phyloP scores from a whole-genome alignment of 352 stramenopile species.

The Peronospora farinosa region DNA sequence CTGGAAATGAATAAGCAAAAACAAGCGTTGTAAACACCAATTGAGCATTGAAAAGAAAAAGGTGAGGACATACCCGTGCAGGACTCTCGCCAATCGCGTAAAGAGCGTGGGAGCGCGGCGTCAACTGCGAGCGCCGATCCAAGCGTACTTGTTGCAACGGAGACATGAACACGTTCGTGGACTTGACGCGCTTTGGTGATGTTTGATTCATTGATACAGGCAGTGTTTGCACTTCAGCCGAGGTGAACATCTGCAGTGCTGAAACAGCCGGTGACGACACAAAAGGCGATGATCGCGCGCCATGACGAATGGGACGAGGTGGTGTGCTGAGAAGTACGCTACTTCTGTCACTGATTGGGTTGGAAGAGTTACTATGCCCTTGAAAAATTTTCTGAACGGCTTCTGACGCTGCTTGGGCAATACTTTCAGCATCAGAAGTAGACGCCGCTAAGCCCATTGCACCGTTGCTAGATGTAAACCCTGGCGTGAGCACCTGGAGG shows the following conservation, averaged over 20 bases:
- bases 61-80: constrained; percentile 44
- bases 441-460: constrained; percentile 37
- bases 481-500: constrained; percentile 27
- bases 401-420: constrained; percentile 61
- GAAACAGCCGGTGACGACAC: constrained; percentile 39
- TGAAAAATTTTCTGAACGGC: constrained; percentile 52
- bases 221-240: constrained; percentile 68
- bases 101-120: constrained; percentile 69
- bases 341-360: constrained; percentile 10
- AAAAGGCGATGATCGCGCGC: constrained; percentile 33
- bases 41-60: neutral
- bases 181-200: constrained; percentile 71
- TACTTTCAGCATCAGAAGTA: constrained; percentile 73
- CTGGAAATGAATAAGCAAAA: constrained; percentile 19
- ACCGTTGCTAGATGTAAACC: constrained; percentile 37
- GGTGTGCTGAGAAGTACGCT: constrained; percentile 44
- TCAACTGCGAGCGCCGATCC: constrained; percentile 63
- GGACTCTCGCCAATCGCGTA: constrained; percentile 86
- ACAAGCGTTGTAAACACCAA: neutral
- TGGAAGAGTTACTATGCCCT: constrained; percentile 2
- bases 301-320: constrained; percentile 25
- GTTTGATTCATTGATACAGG: constrained; percentile 70
- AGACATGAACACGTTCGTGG: constrained; percentile 84
- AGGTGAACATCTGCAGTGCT: constrained; percentile 55
- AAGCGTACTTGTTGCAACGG: constrained; percentile 71